Base-by-base conservation (phyloP, 805 yeast genomes). In the Lipomyces chichibuensis region DNA sequence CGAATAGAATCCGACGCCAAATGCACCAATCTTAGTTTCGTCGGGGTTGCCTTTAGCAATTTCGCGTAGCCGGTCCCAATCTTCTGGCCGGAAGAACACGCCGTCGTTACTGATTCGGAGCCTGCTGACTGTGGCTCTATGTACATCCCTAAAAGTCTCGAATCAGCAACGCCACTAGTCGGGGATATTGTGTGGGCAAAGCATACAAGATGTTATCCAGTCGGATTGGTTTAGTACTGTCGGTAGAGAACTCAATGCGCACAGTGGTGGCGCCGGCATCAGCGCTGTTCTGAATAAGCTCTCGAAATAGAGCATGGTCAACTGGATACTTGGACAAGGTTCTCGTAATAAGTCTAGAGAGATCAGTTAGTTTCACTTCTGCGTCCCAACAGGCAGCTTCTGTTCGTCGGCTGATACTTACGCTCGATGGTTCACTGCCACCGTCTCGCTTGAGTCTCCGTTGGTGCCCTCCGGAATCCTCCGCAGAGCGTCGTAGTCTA, bases 1-100 rank as follows among this genome's bases (percentile, higher is more conserved):
- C 1, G 89, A 84, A 76, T 90, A 90, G 74, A 88, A 89, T 0
- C 82, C 82, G 7, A 80, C 82, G 5, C 82, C 82, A 67, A 80
- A 80, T 1, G 82, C 82, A 13, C 82, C 82, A 39, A 80, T 80
- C 61, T 80, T 80, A 17, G 79, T 65, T 64, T 80, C 82, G 59
- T 80, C 80, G 6, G 82, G 82, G 69, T 80, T 80, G 1, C 82
- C 82, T 57, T 78, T 76, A 5, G 82, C 82, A 57, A 80, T 80
- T 59, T 80, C 82, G 20, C 75, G 69, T 27, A 80, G 72, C 9
- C 82, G 76, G 57, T 69, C 73, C 82, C 82, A 80, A 62, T 80
- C 82, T 35, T 76, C 79, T 0, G 69, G 73, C 3, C 74, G 74
- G 65, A 80, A 80, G 29, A 70, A 71, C 51, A 70, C 69, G 49